Base-by-base conservation (phyloP, 345 rosid genomes). In the Hypericum perforatum region DNA sequence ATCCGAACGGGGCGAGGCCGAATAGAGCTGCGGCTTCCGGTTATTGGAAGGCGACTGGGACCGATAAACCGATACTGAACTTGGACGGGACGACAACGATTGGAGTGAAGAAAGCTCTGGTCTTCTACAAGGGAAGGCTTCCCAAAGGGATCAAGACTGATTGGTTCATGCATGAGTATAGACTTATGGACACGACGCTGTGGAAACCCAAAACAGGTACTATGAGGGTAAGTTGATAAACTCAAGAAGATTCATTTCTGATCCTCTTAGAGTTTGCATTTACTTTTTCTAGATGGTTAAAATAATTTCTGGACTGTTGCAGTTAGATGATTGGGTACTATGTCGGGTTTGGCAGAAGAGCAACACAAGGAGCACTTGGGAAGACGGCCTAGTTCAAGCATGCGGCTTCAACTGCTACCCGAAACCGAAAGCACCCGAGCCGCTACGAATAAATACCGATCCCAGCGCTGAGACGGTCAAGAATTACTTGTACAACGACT, bases 1-100 rank as follows among this genome's bases (percentile, higher is more conserved):
- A 69, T 37, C 74, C 74, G 9, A 69, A 60, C 11, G 74, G 74
- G 54, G 69, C 65, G 8, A 60, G 74, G 16, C 74, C 74, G 11
- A 60, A 64, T 38, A 69, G 74, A 43, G 53, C 74, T 51, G 63
- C 69, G 11, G 61, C 54, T 53, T 64, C 68, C 5, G 68, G 68
- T 51, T 64, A 56, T 32, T 64, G 68, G 68, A 64, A 57, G 62
- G 68, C 68, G 1, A 64, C 68, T 7, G 68, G 62, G 7, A 52
- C 68, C 5, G 58, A 64, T 52, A 64, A 52, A 43, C 58, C 58
- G 7, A 52, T 63, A 11, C 39, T 63, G 22, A 37, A 49, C 29
- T 57, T 62, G 0, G 9, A 6, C 7, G 49, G 56, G 11, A 29
- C 15, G 6, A 36, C 15, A 8, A 63, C 22, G 9, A 45, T 63